Evolutionary conservation across 805 yeast genomes (phyloP).

Genomic region (Monosporozyma unispora): DNA sequence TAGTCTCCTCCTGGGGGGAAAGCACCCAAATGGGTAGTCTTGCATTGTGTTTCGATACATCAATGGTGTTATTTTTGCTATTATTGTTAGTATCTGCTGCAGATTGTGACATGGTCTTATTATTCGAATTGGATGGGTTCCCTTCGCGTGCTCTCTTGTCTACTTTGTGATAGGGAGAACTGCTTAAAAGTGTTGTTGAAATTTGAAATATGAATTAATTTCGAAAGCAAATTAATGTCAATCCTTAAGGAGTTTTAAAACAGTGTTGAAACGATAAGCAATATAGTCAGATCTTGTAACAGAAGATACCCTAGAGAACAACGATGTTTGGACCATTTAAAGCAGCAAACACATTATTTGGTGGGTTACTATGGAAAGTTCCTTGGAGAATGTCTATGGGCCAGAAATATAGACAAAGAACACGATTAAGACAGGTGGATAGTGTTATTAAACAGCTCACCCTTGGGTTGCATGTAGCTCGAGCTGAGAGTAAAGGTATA

Average conservation of each 20-base stretch:
- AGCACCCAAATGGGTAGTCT: constrained; percentile 66
- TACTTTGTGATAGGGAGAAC: not conserved
- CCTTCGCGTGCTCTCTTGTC: not conserved
- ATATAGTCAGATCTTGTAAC: too few relatives aligned
- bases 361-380: constrained; percentile 44
- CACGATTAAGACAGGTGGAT: constrained; percentile 77
- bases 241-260: not conserved
- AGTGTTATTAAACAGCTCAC: constrained; percentile 46
- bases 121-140: not conserved
- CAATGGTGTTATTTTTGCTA: not conserved
- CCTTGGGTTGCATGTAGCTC: constrained; percentile 23
- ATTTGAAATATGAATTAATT: not conserved
- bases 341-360: constrained; percentile 18
- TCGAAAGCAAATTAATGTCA: not conserved
- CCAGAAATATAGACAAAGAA: constrained; percentile 79
- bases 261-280: not conserved
- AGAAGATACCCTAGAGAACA: not conserved
- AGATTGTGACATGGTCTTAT: not conserved
- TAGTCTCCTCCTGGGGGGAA: constrained; percentile 68
- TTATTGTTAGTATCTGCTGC: not conserved
- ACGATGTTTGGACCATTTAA: constrained; percentile 29
- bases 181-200: not conserved
- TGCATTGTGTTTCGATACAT: constrained; percentile 1
- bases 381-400: constrained; percentile 71
- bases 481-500: constrained; percentile 18